These are phyloP conservation scores for Moricandia moricandioides DNA, from an alignment of 345 rosid species.

Conservation along the genomic window DNA sequence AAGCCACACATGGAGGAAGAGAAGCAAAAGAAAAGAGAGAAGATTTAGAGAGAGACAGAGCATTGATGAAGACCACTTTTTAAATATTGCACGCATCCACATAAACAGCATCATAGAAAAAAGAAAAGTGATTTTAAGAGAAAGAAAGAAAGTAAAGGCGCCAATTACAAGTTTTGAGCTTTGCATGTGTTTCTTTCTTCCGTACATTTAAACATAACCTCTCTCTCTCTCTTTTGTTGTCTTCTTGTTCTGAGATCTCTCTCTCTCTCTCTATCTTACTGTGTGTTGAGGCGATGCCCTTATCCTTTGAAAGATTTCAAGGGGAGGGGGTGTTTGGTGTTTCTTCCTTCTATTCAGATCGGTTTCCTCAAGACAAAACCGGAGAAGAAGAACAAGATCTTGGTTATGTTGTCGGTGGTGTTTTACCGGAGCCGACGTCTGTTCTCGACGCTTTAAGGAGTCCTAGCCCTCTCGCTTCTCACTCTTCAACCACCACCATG, in stretches of 20 bases:
- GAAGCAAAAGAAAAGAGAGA: neutral
- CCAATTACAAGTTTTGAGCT: conserved; percentile 41
- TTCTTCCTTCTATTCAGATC: conserved; percentile 39
- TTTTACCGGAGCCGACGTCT: conserved; percentile 56
- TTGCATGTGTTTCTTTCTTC: conserved; percentile 40
- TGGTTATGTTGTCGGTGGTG: conserved; percentile 44
- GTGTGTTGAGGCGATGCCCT: conserved; percentile 72
- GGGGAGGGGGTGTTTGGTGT: conserved; percentile 74
- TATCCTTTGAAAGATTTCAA: conserved; percentile 82
- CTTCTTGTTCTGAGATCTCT: conserved; percentile 36
- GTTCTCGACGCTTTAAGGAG: conserved; percentile 57
- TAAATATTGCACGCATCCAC: conserved; percentile 71
- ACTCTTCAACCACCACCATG: conserved; percentile 42
- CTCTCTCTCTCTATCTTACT: conserved; percentile 27
- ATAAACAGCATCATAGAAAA: conserved; percentile 29
- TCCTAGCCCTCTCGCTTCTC: conserved; percentile 58
- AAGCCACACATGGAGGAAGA: conserved; percentile 37
- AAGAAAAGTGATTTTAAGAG: conserved; percentile 10
- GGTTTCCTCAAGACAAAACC: conserved; percentile 22
- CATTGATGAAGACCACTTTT: conserved; percentile 44
- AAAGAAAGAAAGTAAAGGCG: conserved; percentile 20
- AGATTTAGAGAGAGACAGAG: conserved; percentile 14
- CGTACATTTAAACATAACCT: conserved; percentile 25
- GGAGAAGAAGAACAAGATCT: conserved; percentile 25
- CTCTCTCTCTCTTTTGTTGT: conserved; percentile 32